Base-by-base conservation (phyloP, 495 filamentous ascomycete species). In the Peziza echinospora region DNA sequence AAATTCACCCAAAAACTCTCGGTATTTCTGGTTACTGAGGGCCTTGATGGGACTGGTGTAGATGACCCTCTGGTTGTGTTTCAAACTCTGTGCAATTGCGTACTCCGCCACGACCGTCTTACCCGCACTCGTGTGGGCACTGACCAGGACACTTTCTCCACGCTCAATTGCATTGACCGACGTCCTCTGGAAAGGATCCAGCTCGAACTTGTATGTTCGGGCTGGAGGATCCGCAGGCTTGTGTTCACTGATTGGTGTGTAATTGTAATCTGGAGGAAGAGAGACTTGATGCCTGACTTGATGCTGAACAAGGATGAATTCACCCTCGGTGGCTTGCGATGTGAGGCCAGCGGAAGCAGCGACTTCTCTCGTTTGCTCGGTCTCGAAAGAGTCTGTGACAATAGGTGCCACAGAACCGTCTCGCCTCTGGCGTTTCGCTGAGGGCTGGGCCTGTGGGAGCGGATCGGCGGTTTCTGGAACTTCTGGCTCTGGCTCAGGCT, bases 1-100 rank as follows among this genome's bases (percentile, higher is more conserved):
- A 64, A 97, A 97, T 45, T 93, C 85, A 26, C 80, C 84, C 28
- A 73, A 72, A 62, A 97, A 97, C 62, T 97, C 89, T 66, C 89
- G 71, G 61, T 92, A 97, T 54, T 97, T 97, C 61, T 97, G 89
- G 58, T 97, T 97, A 60, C 85, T 93, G 59, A 97, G 67, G 21
- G 89, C 89, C 62, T 97, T 97, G 66, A 97, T 96, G 1, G 89
- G 89, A 70, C 87, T 94, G 1, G 89, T 97, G 66, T 97, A 97
- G 60, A 97, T 96, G 49, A 97, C 89, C 58, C 89, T 75, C 65
- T 97, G 89, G 65, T 93, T 94, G 62, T 80, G 76, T 66, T 91
- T 86, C 64, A 97, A 72, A 63, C 91, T 86, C 58, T 97, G 89
- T 34, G 89, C 89, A 59, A 97, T 96, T 11, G 89, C 91, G 59